A percentile compares a stretch with the other conserved stretches of the same genome.
phyloP scores from a whole-genome alignment of 2,329 filamentous ascomycete species.

The Colletotrichum salicis region DNA sequence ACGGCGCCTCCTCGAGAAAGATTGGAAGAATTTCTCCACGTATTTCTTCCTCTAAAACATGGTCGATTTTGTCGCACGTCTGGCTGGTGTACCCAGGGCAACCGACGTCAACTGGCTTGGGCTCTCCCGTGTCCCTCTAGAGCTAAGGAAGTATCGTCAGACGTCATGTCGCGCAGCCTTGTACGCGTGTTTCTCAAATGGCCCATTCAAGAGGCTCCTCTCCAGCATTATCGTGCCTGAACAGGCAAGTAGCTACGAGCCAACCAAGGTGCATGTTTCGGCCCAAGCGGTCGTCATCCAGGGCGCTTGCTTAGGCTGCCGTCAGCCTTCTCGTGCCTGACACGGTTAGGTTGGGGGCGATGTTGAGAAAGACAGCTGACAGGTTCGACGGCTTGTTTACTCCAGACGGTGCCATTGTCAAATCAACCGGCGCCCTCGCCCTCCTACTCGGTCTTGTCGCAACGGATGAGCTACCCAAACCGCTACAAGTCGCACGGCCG shows the following conservation, averaged over 20 bases:
- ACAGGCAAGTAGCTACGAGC: slow-evolving; percentile 10
- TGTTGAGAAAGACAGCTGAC: slow-evolving; percentile 26
- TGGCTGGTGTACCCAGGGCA: slow-evolving; percentile 13
- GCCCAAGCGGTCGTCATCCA: slow-evolving; percentile 22
- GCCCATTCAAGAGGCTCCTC: background rate
- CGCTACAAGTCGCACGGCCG: slow-evolving; percentile 6
- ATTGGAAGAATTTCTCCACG: slow-evolving; percentile 36
- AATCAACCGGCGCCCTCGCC: slow-evolving; percentile 43
- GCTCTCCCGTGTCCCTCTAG: background rate
- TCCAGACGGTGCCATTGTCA: slow-evolving; percentile 44
- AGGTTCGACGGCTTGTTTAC: slow-evolving; percentile 32
- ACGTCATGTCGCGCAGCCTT: slow-evolving; percentile 32
- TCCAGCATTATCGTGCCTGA: background rate
- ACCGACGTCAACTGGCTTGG: background rate
- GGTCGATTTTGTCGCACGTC: background rate
- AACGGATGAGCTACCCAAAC: slow-evolving; percentile 36
- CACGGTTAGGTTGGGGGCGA: slow-evolving; percentile 17
- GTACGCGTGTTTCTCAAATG: slow-evolving; percentile 12
- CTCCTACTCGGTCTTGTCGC: slow-evolving; percentile 43
- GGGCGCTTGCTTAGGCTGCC: slow-evolving; percentile 38
- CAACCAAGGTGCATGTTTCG: slow-evolving; percentile 27
- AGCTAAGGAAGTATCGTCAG: slow-evolving; percentile 10
- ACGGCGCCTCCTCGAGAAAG: slow-evolving; percentile 4
- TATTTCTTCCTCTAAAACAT: slow-evolving; percentile 3
- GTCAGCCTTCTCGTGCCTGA: slow-evolving; percentile 44